Evolutionary conservation across 176 grass and related monocot genomes (phyloP).

Genomic region (Musa itinerans): DNA sequence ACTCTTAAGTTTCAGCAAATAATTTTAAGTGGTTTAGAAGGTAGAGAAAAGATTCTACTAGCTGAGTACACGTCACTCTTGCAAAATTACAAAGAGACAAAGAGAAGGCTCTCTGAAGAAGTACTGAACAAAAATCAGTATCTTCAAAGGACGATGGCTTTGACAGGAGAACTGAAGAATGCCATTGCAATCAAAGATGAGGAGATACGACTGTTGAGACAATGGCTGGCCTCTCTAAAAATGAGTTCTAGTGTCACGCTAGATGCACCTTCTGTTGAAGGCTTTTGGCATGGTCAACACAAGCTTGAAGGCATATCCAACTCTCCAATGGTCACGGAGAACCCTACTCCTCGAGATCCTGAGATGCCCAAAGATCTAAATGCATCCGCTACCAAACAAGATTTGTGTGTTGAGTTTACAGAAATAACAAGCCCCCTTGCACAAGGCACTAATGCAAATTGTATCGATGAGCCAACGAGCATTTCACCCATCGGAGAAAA

Average conservation of each 20-base stretch:
- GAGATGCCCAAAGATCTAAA: not conserved
- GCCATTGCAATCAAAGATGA: slow-evolving; percentile 60
- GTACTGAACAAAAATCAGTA: slow-evolving; percentile 56
- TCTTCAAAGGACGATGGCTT: slow-evolving; percentile 31
- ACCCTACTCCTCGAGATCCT: slow-evolving; percentile 16
- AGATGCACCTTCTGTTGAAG: not conserved
- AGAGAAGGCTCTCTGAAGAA: slow-evolving; percentile 39
- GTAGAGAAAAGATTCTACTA: slow-evolving; percentile 46
- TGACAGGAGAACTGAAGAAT: slow-evolving; percentile 40
- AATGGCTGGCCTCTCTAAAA: slow-evolving; percentile 12
- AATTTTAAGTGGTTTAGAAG: slow-evolving; percentile 33
- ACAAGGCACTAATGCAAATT: slow-evolving; percentile 28
- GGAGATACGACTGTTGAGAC: slow-evolving; percentile 46
- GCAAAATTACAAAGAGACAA: slow-evolving; percentile 52
- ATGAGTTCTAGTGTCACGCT: slow-evolving; percentile 15
- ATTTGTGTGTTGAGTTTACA: not conserved
- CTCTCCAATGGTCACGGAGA: slow-evolving; percentile 32
- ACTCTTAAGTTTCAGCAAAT: slow-evolving; percentile 22
- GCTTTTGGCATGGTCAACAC: slow-evolving; percentile 10
- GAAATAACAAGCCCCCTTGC: slow-evolving; percentile 19
- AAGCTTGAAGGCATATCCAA: slow-evolving; percentile 30
- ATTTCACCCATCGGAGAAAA: slow-evolving; percentile 47
- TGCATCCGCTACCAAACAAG: not conserved
- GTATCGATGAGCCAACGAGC: slow-evolving; percentile 15
- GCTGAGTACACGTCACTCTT: slow-evolving; percentile 44